These are phyloP conservation scores for Luffa acutangula DNA, from an alignment of 306 rosid genomes.

Conservation along the genomic window DNA sequence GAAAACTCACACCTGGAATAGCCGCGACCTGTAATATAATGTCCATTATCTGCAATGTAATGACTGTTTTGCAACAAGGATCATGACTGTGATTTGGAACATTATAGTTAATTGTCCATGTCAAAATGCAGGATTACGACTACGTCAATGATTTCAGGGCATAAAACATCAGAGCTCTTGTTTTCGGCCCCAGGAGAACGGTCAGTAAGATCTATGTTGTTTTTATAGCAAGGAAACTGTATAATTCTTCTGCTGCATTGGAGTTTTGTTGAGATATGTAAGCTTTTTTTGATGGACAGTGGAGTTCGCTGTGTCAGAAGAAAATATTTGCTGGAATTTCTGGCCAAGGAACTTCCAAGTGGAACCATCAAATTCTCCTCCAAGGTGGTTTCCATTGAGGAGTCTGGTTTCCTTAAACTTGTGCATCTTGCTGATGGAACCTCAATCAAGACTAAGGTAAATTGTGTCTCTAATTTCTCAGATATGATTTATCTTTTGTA, in stretches of 20 bases:
- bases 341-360: slow-evolving; percentile 54
- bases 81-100: not conserved
- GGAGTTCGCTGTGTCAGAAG: slow-evolving; percentile 45
- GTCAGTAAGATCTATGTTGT: slow-evolving; percentile 27
- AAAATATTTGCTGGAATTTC: slow-evolving; percentile 38
- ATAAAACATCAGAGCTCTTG: slow-evolving; percentile 21
- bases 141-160: slow-evolving; percentile 36
- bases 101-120: not conserved
- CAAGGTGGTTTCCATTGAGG: slow-evolving; percentile 57
- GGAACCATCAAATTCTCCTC: slow-evolving; percentile 58
- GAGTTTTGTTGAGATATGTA: not conserved
- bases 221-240: not conserved
- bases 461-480: not conserved
- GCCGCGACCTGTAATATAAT: not conserved
- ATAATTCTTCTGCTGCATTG: not conserved
- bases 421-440: slow-evolving; percentile 64
- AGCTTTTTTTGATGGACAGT: slow-evolving; percentile 12
- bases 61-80: not conserved
- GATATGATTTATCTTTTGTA: not conserved
- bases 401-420: slow-evolving; percentile 41
- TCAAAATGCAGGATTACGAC: slow-evolving; percentile 32
- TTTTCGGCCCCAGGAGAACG: slow-evolving; percentile 20
- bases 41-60: not conserved
- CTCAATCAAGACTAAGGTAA: slow-evolving; percentile 47
- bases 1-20: not conserved